Evolutionary conservation across 2,329 filamentous ascomycete genomes (phyloP).

Genomic region (Talaromyces sp.): DNA sequence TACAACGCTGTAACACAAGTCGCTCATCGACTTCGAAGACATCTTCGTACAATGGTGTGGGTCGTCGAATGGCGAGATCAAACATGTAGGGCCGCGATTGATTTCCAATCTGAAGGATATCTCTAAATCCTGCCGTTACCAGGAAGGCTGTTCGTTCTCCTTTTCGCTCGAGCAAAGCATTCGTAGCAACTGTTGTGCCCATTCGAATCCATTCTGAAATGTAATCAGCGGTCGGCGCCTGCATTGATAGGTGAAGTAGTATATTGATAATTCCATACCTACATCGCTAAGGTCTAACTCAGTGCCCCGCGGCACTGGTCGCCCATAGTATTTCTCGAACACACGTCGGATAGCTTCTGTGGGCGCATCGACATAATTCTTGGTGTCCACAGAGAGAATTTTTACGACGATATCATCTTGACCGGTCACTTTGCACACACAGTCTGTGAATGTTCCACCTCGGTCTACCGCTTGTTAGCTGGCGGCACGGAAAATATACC

Average conservation of each 20-base stretch:
- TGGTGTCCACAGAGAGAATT: conserved; percentile 6
- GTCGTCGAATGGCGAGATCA: conserved; percentile 79
- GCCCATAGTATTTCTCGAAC: background rate
- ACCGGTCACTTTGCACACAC: background rate
- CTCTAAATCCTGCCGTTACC: conserved; percentile 72
- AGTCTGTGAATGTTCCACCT: conserved; percentile 8
- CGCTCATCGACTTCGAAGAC: conserved; percentile 87
- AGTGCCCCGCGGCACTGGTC: background rate
- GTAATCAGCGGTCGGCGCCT: background rate
- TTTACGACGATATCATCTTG: conserved; percentile 8
- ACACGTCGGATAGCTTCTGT: conserved; percentile 5
- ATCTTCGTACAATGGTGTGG: conserved; percentile 76
- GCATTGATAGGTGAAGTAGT: background rate
- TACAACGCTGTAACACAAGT: background rate
- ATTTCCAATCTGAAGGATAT: conserved; percentile 75
- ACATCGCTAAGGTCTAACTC: background rate
- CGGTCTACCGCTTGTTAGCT: background rate
- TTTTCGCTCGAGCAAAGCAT: conserved; percentile 83
- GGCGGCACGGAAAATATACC: background rate
- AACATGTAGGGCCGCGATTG: conserved; percentile 88
- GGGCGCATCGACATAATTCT: conserved; percentile 4
- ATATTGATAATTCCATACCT: background rate
- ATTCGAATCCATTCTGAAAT: conserved; percentile 45
- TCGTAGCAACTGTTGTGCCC: conserved; percentile 92
- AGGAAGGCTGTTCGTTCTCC: conserved; percentile 83